Conservation (phyloP, 2,329 filamentous ascomycete genomes). For the Sporothrix globosa region DNA sequence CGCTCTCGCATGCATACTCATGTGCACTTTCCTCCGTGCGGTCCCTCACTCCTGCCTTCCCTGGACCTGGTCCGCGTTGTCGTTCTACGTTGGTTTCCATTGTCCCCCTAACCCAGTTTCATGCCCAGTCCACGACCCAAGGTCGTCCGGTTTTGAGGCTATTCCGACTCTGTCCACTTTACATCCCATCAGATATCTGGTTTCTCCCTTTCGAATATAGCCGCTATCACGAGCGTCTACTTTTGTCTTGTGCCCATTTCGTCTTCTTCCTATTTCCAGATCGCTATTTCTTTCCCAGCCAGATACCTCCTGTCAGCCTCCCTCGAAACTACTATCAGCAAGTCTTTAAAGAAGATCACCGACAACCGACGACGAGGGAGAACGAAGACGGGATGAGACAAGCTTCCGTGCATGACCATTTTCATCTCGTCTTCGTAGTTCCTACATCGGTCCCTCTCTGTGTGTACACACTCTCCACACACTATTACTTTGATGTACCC, state of each 20-base stretch:
- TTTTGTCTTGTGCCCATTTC: neutral
- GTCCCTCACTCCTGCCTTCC: conserved; percentile 7
- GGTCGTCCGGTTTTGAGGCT: conserved; percentile 2
- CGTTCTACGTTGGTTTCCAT: neutral
- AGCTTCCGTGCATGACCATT: neutral
- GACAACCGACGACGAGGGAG: neutral
- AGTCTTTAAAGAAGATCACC: neutral
- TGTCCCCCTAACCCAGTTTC: neutral
- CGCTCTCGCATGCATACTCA: neutral
- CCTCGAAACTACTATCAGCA: conserved; percentile 13
- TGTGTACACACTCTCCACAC: neutral
- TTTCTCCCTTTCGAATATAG: conserved; percentile 19
- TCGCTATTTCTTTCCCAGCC: neutral
- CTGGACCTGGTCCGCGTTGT: neutral
- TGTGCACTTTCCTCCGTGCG: neutral
- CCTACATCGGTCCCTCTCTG: conserved; percentile 5
- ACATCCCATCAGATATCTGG: neutral
- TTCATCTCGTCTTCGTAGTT: neutral
- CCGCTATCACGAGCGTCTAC: neutral
- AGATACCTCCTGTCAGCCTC: neutral
- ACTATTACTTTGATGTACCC: neutral
- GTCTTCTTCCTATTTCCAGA: neutral
- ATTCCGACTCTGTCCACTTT: conserved; percentile 11
- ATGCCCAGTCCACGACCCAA: conserved; percentile 1
- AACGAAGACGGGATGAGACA: neutral